Base-by-base conservation (phyloP, 169 alveolate species). In the Plasmodium sp. region DNA sequence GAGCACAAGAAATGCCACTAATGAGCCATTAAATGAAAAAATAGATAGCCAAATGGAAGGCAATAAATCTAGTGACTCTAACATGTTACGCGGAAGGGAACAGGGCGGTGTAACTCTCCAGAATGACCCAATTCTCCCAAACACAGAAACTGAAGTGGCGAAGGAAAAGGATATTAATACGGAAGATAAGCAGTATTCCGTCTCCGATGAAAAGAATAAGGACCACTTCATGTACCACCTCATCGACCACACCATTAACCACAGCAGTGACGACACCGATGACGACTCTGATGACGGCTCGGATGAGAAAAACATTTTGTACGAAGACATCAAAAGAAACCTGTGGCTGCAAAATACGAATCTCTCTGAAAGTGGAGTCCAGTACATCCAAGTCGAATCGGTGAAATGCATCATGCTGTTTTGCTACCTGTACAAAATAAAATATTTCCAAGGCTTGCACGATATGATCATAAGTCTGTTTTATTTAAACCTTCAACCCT, bases 361-460 rank as follows among this genome's bases (percentile, higher is more conserved):
- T n/a, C 71, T 86, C 56, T 56, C 79, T 54, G 62, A 86, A 86
- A 86, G 36, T 74, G 34, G 22, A 33, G 71, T 88, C 41, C 81
- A 45, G 33, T 51, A 88, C 83, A 88, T 88, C 34, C 81, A 88
- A 39, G 34, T 74, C 4, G 94, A 88, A 51, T 88, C 94, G 16
- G 62, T 67, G 22, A 88, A 88, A 39, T 88, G 94, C 71, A 88
- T 88, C 34, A 18, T 80, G 33, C n/a, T 88, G 73, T 88, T 88
- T 88, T 88, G 94, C 71, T 41, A 58, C 41, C 72, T 88, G 39
- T 33, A 88, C 27, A 79, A 43, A 54, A 80, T 88, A 16, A 88
- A 88, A 54, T 88, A 88, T 88, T 88, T 88, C 48, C 94, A 88
- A 80, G 94, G 94, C 16, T 62, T 88, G 94, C 94, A 88, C 48